Percentiles rank a stretch among this genome's conserved stretches.
Conservation (phyloP, 2,329 filamentous ascomycete species). For the Pyrenochaeta sp. region DNA sequence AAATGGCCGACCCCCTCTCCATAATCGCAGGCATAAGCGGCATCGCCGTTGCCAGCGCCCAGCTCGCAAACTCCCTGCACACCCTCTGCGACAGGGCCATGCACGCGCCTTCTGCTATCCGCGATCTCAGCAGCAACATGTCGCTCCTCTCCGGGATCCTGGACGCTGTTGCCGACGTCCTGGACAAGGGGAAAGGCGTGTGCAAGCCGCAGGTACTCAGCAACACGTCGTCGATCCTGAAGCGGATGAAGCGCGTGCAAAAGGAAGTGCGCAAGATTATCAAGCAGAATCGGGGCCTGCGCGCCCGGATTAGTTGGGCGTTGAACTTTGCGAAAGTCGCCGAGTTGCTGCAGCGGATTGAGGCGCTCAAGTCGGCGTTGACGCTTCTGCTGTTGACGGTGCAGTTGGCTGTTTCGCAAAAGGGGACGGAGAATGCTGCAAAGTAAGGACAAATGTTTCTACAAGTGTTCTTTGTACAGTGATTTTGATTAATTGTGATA, state of each 20-base stretch:
- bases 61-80: constrained; percentile 6
- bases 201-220: constrained; percentile 6
- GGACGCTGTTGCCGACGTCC: constrained; percentile 1
- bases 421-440: too few relatives aligned
- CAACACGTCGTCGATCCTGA: neutral
- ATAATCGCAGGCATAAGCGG: constrained; percentile 4
- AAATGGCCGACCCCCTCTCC: constrained; percentile 3
- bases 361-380: constrained; percentile 4
- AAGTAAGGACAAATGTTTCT: too few relatives aligned
- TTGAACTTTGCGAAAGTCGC: constrained; percentile 3
- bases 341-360: constrained; percentile 2
- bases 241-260: constrained; percentile 1
- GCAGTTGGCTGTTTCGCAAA: constrained; percentile 1
- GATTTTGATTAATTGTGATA: too few relatives aligned
- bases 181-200: neutral
- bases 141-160: constrained; percentile 3
- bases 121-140: neutral
- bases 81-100: constrained; percentile 1
- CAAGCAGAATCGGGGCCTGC: neutral
- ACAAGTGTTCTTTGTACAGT: too few relatives aligned
- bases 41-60: constrained; percentile 4
- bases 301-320: constrained; percentile 1
- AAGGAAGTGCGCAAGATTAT: constrained; percentile 5
- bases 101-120: neutral
- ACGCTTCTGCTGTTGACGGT: constrained; percentile 3